Base-by-base conservation (phyloP, 306 rosid species). In the cucumber (Cucumis sativus) region DNA sequence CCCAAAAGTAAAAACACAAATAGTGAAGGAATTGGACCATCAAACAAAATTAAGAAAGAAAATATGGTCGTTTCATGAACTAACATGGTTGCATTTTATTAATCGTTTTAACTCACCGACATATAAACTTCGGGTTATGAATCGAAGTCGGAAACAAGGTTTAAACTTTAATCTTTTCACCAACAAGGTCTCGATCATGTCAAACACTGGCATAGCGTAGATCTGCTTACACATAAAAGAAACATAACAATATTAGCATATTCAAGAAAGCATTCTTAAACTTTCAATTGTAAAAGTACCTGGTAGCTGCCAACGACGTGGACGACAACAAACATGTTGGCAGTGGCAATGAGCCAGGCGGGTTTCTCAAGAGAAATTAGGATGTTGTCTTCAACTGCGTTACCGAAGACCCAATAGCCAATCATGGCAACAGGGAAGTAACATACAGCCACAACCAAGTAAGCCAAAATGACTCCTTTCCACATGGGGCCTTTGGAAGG, bases 401-500 rank as follows among this genome's bases (percentile, higher is more conserved):
- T 88, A 14, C 98, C 98, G 28, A 69, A 91, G 1, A 83, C 7
- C 54, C 83, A 86, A 68, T 88, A 93, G 10, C 98, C 97, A 37
- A 90, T 0, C 33, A 91, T 43, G 55, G 91, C 93, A 21, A 91
- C 97, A 0, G 97, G 98, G 77, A 93, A 80, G 77, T 93, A 93
- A 77, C 98, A 90, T 0, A 90, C 14, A 30, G 92, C 96, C 10
- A 93, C 98, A 10, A 90, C 92, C 4, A 88, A 0, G 58, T 93
- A 93, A 5, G 98, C 96, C 40, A 86, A 84, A 4, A 90, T 0
- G 1, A 82, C 93, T 18, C 98, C 98, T 71, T 64, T 90, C 98
- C 98, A 93, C 98, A 93, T 90, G 2, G 98, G 92, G 18, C 80
- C 90, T 81, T 90, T 93, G 12, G 98, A 91, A 49, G 97, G 98